Evolutionary conservation across 148 eudicot species (phyloP).

Genomic region (Nepenthes mirabilis): DNA sequence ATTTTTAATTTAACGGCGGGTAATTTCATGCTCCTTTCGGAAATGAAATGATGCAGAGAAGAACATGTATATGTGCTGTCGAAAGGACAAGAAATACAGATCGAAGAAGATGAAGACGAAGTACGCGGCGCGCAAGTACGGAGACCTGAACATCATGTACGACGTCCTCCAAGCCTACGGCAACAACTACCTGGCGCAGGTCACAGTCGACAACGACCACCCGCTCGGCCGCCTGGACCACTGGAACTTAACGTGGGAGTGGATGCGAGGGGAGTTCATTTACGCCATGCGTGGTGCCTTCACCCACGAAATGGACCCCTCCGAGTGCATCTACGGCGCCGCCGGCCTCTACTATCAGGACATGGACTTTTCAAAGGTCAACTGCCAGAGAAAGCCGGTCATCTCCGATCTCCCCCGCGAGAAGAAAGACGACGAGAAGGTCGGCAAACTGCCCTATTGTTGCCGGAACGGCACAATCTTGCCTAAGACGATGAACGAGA

Average conservation of each 20-base stretch:
- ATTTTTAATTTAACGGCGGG: neutral
- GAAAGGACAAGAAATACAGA: conserved; percentile 66
- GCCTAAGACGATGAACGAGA: conserved; percentile 65
- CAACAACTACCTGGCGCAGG: conserved; percentile 63
- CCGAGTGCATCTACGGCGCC: conserved; percentile 66
- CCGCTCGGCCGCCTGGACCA: conserved; percentile 77
- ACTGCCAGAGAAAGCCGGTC: conserved; percentile 47
- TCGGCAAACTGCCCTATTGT: conserved; percentile 74
- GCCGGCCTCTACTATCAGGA: conserved; percentile 56
- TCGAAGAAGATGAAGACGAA: conserved; percentile 20
- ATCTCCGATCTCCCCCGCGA: conserved; percentile 67
- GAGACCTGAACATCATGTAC: conserved; percentile 70
- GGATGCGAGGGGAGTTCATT: conserved; percentile 90
- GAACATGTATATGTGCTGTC: conserved; percentile 47
- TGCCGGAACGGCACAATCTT: conserved; percentile 65
- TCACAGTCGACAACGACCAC: conserved; percentile 63
- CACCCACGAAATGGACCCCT: conserved; percentile 40
- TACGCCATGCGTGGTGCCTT: conserved; percentile 58
- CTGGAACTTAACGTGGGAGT: conserved; percentile 92
- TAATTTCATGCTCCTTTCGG: neutral
- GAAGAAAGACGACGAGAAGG: conserved; percentile 44
- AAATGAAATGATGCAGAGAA: conserved; percentile 19
- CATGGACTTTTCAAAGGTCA: conserved; percentile 57
- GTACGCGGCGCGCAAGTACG: conserved; percentile 32
- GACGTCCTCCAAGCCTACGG: conserved; percentile 57